Evolutionary conservation across 176 grass and related monocot species (phyloP), one percentile per base, ranked within the genome.

Genomic region (Cenchrus fungigraminus): DNA sequence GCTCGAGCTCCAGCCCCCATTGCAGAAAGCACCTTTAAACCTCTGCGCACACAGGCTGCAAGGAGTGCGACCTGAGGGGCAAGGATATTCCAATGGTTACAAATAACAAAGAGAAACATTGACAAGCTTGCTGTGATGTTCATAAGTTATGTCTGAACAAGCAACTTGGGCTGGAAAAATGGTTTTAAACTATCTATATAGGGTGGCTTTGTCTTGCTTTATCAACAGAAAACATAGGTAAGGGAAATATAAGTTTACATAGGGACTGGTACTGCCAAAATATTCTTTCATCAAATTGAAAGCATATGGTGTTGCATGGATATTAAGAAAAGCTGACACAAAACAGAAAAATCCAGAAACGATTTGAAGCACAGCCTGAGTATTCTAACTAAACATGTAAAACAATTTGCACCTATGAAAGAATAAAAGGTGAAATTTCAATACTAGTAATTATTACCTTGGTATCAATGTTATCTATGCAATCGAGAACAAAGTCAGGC

Each of bases 401-500:
- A 53, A 64, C 37, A 4, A 4, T 40, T 40, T 79, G 51, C 70
- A 47, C 29, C 37, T 44, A 43, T 1, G 0, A 16, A 43, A 63
- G 9, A 79, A 64, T 53, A 19, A 51, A 79, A 78, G 59, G 1
- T 51, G 12, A 78, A n/a, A 40, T 3, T 68, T 69, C 43, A 85
- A 46, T 29, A 53, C 12, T 47, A 53, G 9, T 42, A 84, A 43
- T 82, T 49, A 6, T 77, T 88, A 98, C 97, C 93, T 96, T 98
- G 0, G 93, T 98, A 87, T 96, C 97, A 60, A 98, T 98, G 76
- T 98, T 98, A 90, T 96, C 91, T 73, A 99, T 99, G 88, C 97
- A 99, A 89, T 99, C 97, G 75, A 99, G 97, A 87, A 99, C 93
- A 88, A 94, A 99, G 72, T 99, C 97, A 74, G 97, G 97, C 76